Evolutionary conservation across 2,329 filamentous ascomycete genomes (phyloP).

Genomic region (Orbilia blumenaviensis): DNA sequence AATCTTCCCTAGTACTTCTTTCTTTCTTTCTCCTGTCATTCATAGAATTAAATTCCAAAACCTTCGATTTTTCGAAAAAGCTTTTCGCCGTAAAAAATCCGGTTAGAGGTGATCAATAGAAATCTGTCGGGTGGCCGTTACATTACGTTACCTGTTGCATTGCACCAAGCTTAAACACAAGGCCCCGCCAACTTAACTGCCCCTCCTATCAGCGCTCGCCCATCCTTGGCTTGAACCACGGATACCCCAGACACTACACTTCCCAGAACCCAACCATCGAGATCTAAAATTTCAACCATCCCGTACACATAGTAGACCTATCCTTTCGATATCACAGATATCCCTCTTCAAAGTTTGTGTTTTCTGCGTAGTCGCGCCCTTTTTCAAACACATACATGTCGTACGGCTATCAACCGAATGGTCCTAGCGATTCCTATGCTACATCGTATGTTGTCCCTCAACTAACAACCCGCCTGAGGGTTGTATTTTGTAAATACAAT

Average conservation of each 20-base stretch:
- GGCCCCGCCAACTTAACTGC: constrained; percentile 28
- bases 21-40: not conserved
- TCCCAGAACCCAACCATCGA: constrained; percentile 25
- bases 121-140: constrained; percentile 2
- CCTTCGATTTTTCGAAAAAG: no score
- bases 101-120: not conserved
- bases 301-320: not conserved
- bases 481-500: not conserved
- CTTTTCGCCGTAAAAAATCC: not conserved
- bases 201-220: constrained; percentile 21
- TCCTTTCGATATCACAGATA: not conserved
- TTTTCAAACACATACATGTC: constrained; percentile 44
- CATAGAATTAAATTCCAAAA: not conserved
- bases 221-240: constrained; percentile 15
- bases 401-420: constrained; percentile 51
- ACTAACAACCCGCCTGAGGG: not conserved
- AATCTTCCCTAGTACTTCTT: not conserved
- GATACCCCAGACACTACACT: constrained; percentile 20
- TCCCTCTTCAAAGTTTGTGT: not conserved
- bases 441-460: constrained; percentile 41
- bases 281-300: not conserved
- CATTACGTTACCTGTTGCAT: not conserved
- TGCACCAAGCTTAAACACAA: constrained; percentile 4
- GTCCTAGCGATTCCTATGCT: constrained; percentile 53
- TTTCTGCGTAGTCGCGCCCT: constrained; percentile 2